A percentile compares a stretch with the other conserved stretches of the same genome.
Evolutionary conservation across 2,329 filamentous ascomycete genomes (phyloP).

Genomic region (Colletotrichum cordylinicola): DNA sequence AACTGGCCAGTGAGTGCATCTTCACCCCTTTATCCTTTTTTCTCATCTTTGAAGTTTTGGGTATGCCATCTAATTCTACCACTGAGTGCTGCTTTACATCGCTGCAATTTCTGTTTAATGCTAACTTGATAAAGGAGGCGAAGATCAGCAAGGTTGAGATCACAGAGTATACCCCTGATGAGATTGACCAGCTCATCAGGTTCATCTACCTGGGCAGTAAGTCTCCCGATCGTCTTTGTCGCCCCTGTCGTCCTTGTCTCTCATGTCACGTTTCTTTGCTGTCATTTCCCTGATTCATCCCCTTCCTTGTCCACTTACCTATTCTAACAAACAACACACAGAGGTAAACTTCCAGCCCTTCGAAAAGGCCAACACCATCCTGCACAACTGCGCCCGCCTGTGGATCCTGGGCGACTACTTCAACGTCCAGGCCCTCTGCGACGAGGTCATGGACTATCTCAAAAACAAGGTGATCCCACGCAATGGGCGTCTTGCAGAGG

Average conservation of each 20-base stretch:
- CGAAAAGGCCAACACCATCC: not conserved
- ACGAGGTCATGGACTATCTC: not conserved
- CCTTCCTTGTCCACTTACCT: not conserved
- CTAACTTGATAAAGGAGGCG: not conserved
- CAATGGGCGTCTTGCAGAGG: not conserved
- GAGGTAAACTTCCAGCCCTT: not conserved
- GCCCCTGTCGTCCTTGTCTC: not conserved
- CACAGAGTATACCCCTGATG: not conserved
- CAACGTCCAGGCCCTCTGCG: not conserved
- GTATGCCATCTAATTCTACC: not conserved
- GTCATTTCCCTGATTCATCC: not conserved
- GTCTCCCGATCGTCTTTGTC: not conserved
- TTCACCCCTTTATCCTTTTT: no score
- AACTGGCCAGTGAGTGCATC: not conserved
- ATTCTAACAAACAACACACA: not conserved
- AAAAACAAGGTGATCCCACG: not conserved
- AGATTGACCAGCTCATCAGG: not conserved
- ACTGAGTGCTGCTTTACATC: not conserved
- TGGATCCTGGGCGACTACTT: conserved; percentile 2
- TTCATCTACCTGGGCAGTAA: not conserved
- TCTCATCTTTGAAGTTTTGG: not conserved
- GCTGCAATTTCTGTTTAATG: accelerated
- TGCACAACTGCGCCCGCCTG: not conserved
- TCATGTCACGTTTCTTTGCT: not conserved
- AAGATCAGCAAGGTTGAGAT: not conserved